Conservation (phyloP, 352 stramenopile species). For the Phytopythium litorale region DNA sequence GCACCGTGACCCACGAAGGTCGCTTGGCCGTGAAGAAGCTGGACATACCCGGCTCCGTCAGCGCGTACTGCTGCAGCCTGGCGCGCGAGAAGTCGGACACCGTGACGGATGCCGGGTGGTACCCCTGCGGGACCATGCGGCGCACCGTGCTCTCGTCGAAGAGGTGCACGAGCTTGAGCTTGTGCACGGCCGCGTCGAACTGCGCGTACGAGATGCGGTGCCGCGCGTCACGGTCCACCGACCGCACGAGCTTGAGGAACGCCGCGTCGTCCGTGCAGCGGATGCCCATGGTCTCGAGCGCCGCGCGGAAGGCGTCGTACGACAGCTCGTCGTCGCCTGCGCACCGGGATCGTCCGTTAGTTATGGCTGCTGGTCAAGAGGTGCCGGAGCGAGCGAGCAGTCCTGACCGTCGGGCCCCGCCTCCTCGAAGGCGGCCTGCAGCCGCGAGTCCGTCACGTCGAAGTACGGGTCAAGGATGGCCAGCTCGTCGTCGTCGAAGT, state of each 20-base stretch:
- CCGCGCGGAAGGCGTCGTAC: slow-evolving; percentile 55
- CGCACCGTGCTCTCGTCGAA: slow-evolving; percentile 70
- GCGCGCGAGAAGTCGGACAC: slow-evolving; percentile 80
- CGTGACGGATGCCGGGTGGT: slow-evolving; percentile 53
- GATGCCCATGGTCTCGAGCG: slow-evolving; percentile 66
- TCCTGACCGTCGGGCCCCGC: slow-evolving; percentile 37
- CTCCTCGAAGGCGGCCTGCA: slow-evolving; percentile 70
- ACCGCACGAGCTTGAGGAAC: slow-evolving; percentile 71
- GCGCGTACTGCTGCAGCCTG: slow-evolving; percentile 59
- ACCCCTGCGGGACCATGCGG: slow-evolving; percentile 46
- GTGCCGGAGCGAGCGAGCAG: background rate
- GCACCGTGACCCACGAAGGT: slow-evolving; percentile 75
- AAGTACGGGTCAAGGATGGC: slow-evolving; percentile 87
- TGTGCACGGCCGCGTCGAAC: slow-evolving; percentile 81
- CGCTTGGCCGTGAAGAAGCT: slow-evolving; percentile 74
- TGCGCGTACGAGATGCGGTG: slow-evolving; percentile 56
- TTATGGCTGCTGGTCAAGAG: too few relatives aligned
- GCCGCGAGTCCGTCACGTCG: slow-evolving; percentile 69
- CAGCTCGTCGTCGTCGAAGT: slow-evolving; percentile 58
- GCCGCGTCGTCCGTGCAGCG: slow-evolving; percentile 61
- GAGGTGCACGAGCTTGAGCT: slow-evolving; percentile 84
- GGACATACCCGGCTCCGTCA: slow-evolving; percentile 45
- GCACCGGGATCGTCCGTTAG: background rate
- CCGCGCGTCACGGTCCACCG: slow-evolving; percentile 44
- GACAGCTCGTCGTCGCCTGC: slow-evolving; percentile 38